Base-by-base conservation (phyloP, 257 asterid genomes). In the Cordia subcordata region DNA sequence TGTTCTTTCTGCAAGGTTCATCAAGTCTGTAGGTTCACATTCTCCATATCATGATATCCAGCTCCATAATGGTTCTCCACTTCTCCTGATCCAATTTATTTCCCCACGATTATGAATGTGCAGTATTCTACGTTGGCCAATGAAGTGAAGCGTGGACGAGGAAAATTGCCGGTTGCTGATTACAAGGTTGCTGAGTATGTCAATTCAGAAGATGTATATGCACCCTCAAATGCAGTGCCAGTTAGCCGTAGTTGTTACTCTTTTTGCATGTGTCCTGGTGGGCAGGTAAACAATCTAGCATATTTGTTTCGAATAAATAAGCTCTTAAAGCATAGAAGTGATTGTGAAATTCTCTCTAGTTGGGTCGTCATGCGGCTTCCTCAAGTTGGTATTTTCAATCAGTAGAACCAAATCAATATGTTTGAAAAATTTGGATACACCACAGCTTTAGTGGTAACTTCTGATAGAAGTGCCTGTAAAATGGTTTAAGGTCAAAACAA, bases 241-340 rank as follows among this genome's bases (percentile, higher is more conserved):
- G 62, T 56, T 38, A 66, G 54, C 60, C 91, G 85, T 37, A 81
- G 89, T 60, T 88, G 97, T 77, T 92, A 92, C 81, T 92, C 99
- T 56, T 92, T 92, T 72, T 92, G 99, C 85, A 92, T 92, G 99
- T 92, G 99, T 73, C 99, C 99, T 42, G 99, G 99, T 32, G 99
- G 99, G 61, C 96, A 92, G 97, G 99, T 86, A 80, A 17, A 32
- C 9, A 37, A 23, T 45, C 38, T 19, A 13, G 60, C 9, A 15
- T 13, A 18, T 5, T 44, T 13, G 0, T 37, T 50, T 13, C 0
- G 10, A 42, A 22, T 68, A 51, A 22, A 46, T 38, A 13, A 12
- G 13, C 6, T 44, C 13, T 35, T 19, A 10, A 37, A 21, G 2
- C 16, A 16, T 27, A 53, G 45, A 10, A 17, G 18, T 35, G 13